Conservation (phyloP, 306 rosid genomes). For the Quercus variabilis region DNA sequence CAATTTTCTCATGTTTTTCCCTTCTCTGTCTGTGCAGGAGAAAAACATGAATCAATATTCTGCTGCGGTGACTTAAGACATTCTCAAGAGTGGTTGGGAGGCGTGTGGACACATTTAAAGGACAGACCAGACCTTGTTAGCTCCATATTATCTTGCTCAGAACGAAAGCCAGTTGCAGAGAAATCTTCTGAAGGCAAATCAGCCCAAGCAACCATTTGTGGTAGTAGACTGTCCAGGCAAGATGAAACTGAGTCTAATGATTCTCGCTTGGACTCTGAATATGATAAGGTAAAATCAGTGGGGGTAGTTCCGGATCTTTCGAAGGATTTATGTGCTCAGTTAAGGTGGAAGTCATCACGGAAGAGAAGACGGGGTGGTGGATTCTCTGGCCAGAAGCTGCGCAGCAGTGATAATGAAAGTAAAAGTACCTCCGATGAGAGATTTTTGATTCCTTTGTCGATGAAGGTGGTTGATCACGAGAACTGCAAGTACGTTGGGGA, state of each 20-base stretch:
- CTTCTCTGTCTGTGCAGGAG: conserved; percentile 46
- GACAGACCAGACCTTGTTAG: conserved; percentile 63
- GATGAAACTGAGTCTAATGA: conserved; percentile 10
- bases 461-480: conserved; percentile 63
- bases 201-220: conserved; percentile 11
- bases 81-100: conserved; percentile 78
- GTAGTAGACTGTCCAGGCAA: conserved; percentile 25
- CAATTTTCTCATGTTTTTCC: neutral
- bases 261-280: conserved; percentile 13
- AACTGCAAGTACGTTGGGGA: conserved; percentile 72
- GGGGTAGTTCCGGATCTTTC: conserved; percentile 46
- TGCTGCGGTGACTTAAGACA: conserved; percentile 42
- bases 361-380: conserved; percentile 51
- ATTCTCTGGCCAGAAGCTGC: conserved; percentile 27
- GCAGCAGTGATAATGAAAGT: neutral
- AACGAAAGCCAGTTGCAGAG: conserved; percentile 13
- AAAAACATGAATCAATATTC: conserved; percentile 39
- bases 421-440: conserved; percentile 36
- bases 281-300: conserved; percentile 16
- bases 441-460: conserved; percentile 40
- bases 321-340: conserved; percentile 50
- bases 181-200: conserved; percentile 16
- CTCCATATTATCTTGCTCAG: conserved; percentile 24
- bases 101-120: conserved; percentile 47
- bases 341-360: conserved; percentile 67